Evolutionary conservation across 208 protist genomes (phyloP), one percentile per base, ranked within the genome.

Genomic region (Leptomonas pyrrhocoris): DNA sequence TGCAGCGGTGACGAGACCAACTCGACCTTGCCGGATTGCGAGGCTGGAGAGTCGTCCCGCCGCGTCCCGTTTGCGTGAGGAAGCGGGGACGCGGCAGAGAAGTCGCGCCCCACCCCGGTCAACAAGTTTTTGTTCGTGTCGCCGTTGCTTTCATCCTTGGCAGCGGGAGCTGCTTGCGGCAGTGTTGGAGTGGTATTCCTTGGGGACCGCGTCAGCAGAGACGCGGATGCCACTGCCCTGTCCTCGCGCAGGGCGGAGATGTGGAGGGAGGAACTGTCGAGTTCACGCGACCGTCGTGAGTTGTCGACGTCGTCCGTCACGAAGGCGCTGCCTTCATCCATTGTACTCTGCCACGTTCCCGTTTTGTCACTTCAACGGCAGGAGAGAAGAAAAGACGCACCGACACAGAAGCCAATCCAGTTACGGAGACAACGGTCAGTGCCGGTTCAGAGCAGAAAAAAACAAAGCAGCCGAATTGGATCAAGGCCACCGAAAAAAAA

Each of bases 291-390:
- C 34, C 19, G 53, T 23, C 4, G 43, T 2, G 8, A 27, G 23
- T 64, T 60, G 16, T 25, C 46, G 46, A 66, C 25, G 46, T 73
- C 65, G 16, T 49, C 56, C 38, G 42, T 30, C 27, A 31, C 28
- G 45, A 82, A 82, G 8, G 75, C 77, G 46, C 69, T 77, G 9
- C 45, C 51, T 36, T 82, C 77, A 25, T 82, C 77, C 77, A 81
- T 80, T 57, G 9, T 45, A 25, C 19, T n/a, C 61, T 54, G 36
- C 21, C 55, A 18, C 54, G 23, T 54, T 28, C 18, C 18, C 4
- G 13, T 56, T 36, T 8, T 56, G 6, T 42, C 13, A 15, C 38
- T 42, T 13, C 13, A 15, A 6, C 13, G 9, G 38, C 38, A n/a
- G n/a, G n/a, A n/a, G n/a, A n/a, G n/a, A n/a, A n/a, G n/a, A n/a